Evolutionary conservation across 345 rosid genomes (phyloP), one percentile per base, ranked within the genome.

Genomic region (Ceriops decandra): DNA sequence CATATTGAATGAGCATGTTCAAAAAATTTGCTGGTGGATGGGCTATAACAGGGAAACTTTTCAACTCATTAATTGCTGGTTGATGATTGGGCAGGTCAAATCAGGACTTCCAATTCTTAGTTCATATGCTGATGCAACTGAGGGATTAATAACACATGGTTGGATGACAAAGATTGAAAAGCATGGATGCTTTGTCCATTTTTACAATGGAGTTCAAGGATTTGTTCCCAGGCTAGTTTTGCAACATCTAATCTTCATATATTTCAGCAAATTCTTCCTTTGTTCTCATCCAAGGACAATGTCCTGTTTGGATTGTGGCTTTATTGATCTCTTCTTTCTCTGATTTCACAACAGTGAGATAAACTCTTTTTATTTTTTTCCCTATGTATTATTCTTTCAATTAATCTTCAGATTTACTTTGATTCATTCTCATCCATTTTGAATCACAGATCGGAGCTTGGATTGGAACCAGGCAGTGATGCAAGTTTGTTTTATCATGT

Each of bases 141-240:
- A 85, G 63, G 97, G 97, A 38, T 72, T 91, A 28, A 75, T 87
- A 74, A 85, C 91, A 7, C 99, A 91, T 84, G 99, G 99, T 66
- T 95, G 99, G 99, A 89, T 95, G 76, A 84, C 93, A 52, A 95
- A 89, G 84, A 91, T 87, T 73, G 99, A 91, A 80, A 85, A 89
- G 61, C 90, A 88, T 77, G 99, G 99, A 62, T 95, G 97, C 86
- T 91, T 89, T 63, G 89, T 91, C 72, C 91, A 91, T 67, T 95
- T 95, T 69, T 95, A 91, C 78, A 95, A 87, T 84, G 97, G 97
- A 73, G 97, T 95, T 79, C 99, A 91, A 73, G 99, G 97, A 76
- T 89, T 95, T 82, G 89, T 85, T 76, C 85, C 95, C 70, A 84
- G 99, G 99, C 74, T 60, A 72, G 83, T 82, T 47, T 56, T 71